These are phyloP conservation scores for Spergularia bocconei DNA, from an alignment of 148 eudicot species.

Conservation along the genomic window DNA sequence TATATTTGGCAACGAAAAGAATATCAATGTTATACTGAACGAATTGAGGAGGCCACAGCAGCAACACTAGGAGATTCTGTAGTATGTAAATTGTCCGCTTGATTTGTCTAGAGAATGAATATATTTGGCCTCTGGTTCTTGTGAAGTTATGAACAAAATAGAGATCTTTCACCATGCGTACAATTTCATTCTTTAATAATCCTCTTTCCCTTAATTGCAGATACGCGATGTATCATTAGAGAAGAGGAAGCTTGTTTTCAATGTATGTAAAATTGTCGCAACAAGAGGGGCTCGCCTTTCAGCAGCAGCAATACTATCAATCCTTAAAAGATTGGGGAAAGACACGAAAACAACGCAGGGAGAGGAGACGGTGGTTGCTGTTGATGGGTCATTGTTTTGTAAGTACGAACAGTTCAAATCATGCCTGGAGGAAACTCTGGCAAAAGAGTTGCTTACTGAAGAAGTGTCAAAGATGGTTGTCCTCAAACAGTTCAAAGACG, in stretches of 20 bases:
- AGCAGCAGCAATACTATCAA: conserved; percentile 78
- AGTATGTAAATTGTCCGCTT: too few relatives aligned
- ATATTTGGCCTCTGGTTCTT: not conserved
- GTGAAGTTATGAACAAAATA: not conserved
- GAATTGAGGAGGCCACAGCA: too few relatives aligned
- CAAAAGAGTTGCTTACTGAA: conserved; percentile 50
- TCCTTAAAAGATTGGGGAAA: conserved; percentile 64
- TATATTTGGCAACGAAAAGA: too few relatives aligned
- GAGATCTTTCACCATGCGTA: not conserved
- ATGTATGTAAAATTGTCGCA: conserved; percentile 66
- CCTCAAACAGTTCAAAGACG: conserved; percentile 62
- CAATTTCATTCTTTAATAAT: not conserved
- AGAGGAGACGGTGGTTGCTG: conserved; percentile 58
- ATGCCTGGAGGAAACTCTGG: conserved; percentile 51
- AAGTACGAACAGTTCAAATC: conserved; percentile 63
- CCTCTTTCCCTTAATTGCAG: not conserved
- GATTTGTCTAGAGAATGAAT: too few relatives aligned
- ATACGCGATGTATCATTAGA: conserved; percentile 20
- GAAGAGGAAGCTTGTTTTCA: conserved; percentile 51
- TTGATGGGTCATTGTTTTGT: conserved; percentile 71
- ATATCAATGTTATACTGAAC: too few relatives aligned
- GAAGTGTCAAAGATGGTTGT: conserved; percentile 40
- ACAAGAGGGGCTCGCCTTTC: conserved; percentile 79
- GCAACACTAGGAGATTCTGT: too few relatives aligned
- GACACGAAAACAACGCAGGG: conserved; percentile 42